Evolutionary conservation across 768 basidiomycete species (phyloP), one percentile per base, ranked within the genome.

Genomic region (Peribolospora kevripleyi): DNA sequence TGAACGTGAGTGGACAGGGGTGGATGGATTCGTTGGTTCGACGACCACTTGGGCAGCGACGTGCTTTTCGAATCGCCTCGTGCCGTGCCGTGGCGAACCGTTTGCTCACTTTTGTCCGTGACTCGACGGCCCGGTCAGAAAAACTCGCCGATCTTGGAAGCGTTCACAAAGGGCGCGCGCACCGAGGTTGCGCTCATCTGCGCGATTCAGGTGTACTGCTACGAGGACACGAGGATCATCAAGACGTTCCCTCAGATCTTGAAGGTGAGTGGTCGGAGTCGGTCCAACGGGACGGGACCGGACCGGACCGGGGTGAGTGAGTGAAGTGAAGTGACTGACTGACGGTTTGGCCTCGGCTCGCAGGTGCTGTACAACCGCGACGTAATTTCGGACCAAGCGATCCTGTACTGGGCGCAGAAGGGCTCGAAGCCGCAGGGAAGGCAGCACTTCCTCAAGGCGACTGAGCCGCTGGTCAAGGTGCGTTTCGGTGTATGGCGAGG

Each of bases 381-480:
- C 63, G 87, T 87, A 69, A 75, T 95, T 62, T 84, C 87, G 54
- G 87, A 90, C 65, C 82, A 90, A 65, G 88, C 90, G 58, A 90
- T 98, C 64, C 82, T 95, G 57, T 97, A 93, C 68, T 98, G 91
- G 91, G 74, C 86, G 69, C 81, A 84, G 70, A 98, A 98, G 70
- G 91, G 93, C 52, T 82, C 88, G 50, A 93, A 87, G 70, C 77
- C 86, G 0, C 85, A 95, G 68, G 91, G 90, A 51, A 80, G 82
- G 65, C 87, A 93, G 68, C 83, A 88, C 67, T 95, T 98, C 74
- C 70, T 95, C 61, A 90, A 85, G 70, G 77, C 74, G 56, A 81
- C 85, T 0, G 83, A 84, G 65, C 65, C 83, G 13, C 74, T 97
- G 45, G 88, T 97, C 65, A 91, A 93, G 76, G 88, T 79, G 64